These are phyloP conservation scores for Calonectria pseudoreteaudii DNA, from an alignment of 2,329 filamentous ascomycete genomes.

Conservation along the genomic window DNA sequence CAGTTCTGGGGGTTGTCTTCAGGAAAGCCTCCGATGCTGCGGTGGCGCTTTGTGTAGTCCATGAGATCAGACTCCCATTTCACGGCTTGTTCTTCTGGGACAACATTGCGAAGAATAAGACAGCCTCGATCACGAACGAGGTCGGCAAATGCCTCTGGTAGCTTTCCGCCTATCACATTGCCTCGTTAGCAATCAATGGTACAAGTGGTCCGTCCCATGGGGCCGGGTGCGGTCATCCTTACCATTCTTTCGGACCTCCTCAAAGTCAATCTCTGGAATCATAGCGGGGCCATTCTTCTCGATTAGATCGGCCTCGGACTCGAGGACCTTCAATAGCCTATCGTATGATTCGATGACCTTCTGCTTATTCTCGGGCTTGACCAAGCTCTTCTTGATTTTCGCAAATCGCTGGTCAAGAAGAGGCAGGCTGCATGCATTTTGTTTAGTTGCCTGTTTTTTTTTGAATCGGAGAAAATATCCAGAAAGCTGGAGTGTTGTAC, in stretches of 20 bases:
- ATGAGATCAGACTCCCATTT: constrained; percentile 14
- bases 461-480: not conserved
- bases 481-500: not conserved
- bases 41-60: constrained; percentile 35
- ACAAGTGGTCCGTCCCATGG: too few relatives aligned
- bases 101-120: not conserved
- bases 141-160: not conserved
- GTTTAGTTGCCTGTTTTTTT: not conserved
- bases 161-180: not conserved
- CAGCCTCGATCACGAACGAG: not conserved
- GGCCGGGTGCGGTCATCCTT: not conserved
- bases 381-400: not conserved
- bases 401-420: constrained; percentile 8
- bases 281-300: not conserved
- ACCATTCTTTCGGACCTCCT: not conserved
- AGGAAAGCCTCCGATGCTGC: constrained; percentile 20
- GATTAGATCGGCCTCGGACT: not conserved
- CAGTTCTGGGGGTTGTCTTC: constrained; percentile 9
- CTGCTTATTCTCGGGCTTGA: constrained; percentile 13
- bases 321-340: not conserved
- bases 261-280: constrained; percentile 10
- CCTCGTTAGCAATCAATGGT: not conserved
- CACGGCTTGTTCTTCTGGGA: not conserved
- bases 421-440: not conserved
- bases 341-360: constrained; percentile 11